These are phyloP conservation scores for Exutisphaerella laricina DNA, from an alignment of 2,329 filamentous ascomycete species.

Conservation along the genomic window DNA sequence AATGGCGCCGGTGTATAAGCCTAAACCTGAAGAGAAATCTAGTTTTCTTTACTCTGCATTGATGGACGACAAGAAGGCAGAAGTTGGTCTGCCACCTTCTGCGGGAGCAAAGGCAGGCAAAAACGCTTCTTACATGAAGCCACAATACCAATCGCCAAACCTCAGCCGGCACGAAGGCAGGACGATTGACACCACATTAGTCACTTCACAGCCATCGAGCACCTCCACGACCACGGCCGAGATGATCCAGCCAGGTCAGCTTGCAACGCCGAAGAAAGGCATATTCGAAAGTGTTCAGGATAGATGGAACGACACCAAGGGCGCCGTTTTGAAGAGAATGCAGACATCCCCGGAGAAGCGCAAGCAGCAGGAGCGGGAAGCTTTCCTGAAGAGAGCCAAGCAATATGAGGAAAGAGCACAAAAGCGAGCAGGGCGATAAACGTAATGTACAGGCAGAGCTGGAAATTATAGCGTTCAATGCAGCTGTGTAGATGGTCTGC, in stretches of 20 bases:
- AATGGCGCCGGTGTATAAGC: conserved; percentile 35
- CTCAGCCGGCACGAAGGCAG: conserved; percentile 7
- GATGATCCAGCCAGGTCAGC: conserved; percentile 17
- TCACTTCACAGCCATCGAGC: conserved; percentile 4
- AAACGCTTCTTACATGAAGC: conserved; percentile 19
- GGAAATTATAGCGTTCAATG: conserved; percentile 1
- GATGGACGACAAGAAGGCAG: conserved; percentile 9
- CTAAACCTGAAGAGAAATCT: conserved; percentile 14
- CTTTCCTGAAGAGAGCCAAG: conserved; percentile 24
- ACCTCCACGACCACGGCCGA: conserved; percentile 6
- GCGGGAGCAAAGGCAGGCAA: conserved; percentile 10
- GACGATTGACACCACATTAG: conserved; percentile 18
- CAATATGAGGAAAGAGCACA: conserved; percentile 26
- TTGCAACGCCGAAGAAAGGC: conserved; percentile 4
- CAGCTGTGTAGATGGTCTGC: neutral
- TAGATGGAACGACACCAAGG: conserved; percentile 1
- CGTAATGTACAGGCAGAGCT: neutral
- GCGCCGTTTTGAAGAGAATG: neutral
- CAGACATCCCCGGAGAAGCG: conserved; percentile 8
- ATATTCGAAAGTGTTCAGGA: conserved; percentile 11
- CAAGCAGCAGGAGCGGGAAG: conserved; percentile 14
- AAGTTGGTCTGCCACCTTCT: neutral
- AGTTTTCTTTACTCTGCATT: conserved; percentile 1
- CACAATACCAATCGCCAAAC: conserved; percentile 18
- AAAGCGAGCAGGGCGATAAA: conserved; percentile 7